Evolutionary conservation across 305 asterid genomes (phyloP).

Genomic region (Solanum chacoense): DNA sequence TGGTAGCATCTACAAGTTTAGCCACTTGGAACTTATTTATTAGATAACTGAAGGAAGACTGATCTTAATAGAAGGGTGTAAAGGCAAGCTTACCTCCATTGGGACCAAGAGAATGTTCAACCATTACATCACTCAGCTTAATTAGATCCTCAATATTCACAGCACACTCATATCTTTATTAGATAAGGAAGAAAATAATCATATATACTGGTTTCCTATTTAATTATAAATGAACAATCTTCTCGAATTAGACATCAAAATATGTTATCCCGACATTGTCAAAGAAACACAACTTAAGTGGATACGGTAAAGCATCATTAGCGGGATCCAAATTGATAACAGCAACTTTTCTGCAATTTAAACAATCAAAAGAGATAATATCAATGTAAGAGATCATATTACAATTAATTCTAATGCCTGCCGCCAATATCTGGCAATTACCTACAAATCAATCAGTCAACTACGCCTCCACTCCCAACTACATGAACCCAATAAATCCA

Average conservation of each 20-base stretch:
- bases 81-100: conserved; percentile 65
- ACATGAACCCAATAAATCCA: neutral
- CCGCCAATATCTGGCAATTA: neutral
- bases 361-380: neutral
- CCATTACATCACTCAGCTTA: conserved; percentile 85
- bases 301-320: conserved; percentile 94
- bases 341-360: conserved; percentile 80
- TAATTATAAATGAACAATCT: neutral
- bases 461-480: neutral
- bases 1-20: neutral
- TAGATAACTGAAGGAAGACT: neutral
- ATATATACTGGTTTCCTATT: neutral
- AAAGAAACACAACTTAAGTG: conserved; percentile 13
- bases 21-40: neutral
- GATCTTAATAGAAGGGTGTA: neutral
- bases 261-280: neutral
- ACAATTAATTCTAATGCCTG: neutral
- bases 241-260: neutral
- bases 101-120: conserved; percentile 96
- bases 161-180: conserved; percentile 77
- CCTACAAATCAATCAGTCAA: neutral
- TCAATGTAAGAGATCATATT: neutral
- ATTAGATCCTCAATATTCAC: conserved; percentile 85
- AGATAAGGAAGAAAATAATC: conserved; percentile 32
- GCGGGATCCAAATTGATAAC: conserved; percentile 95